Evolutionary conservation across 352 stramenopile genomes (phyloP).

Genomic region (Elongisporangium undulatum): DNA sequence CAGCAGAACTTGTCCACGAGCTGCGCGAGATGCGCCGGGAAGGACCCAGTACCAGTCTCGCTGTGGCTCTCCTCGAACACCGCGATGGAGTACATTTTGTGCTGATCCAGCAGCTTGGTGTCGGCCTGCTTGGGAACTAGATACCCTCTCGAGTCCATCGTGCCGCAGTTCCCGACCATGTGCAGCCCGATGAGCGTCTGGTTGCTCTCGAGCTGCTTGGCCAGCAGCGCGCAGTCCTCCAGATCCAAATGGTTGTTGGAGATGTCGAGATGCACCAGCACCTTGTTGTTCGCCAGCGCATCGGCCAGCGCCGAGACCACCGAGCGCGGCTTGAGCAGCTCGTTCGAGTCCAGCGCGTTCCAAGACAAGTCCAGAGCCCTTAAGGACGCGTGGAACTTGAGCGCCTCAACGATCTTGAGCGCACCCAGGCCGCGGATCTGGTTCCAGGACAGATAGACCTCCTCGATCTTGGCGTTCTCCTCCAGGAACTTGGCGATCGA

Average conservation of each 20-base stretch:
- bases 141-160: slow-evolving; percentile 65
- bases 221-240: slow-evolving; percentile 53
- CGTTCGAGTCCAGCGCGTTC: slow-evolving; percentile 64
- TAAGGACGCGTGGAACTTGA: slow-evolving; percentile 72
- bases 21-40: slow-evolving; percentile 38
- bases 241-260: slow-evolving; percentile 69
- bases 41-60: slow-evolving; percentile 41
- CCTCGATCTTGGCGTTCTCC: slow-evolving; percentile 71
- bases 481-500: slow-evolving; percentile 67
- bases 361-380: slow-evolving; percentile 71
- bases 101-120: slow-evolving; percentile 48
- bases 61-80: slow-evolving; percentile 70
- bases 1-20: slow-evolving; percentile 73
- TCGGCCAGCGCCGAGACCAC: slow-evolving; percentile 54
- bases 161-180: slow-evolving; percentile 71
- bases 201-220: slow-evolving; percentile 62
- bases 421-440: slow-evolving; percentile 61
- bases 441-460: slow-evolving; percentile 77
- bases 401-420: slow-evolving; percentile 64
- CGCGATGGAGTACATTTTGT: slow-evolving; percentile 75
- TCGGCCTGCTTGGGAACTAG: slow-evolving; percentile 40
- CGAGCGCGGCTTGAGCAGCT: slow-evolving; percentile 30
- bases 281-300: slow-evolving; percentile 73
- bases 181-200: slow-evolving; percentile 70
- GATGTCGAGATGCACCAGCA: slow-evolving; percentile 61